These are phyloP conservation scores for Colletotrichum ledebouriae DNA, from an alignment of 2,329 filamentous ascomycete species.

Conservation along the genomic window DNA sequence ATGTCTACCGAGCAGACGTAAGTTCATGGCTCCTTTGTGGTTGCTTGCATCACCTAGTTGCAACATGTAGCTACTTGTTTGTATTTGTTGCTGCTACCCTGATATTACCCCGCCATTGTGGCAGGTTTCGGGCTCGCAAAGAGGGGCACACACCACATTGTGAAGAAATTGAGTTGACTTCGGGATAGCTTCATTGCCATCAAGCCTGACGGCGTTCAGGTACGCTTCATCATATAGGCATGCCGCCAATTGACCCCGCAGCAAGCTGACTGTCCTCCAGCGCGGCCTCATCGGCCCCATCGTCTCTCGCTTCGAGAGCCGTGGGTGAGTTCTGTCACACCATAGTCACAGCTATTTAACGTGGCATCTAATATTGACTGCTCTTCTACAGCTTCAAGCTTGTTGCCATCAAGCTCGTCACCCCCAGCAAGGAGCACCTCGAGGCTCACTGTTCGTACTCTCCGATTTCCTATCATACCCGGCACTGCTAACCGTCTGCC, in stretches of 20 bases:
- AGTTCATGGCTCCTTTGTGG: slow-evolving; percentile 54
- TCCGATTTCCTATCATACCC: slow-evolving; percentile 26
- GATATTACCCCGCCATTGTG: slow-evolving; percentile 51
- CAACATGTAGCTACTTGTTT: not conserved
- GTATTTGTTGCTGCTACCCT: slow-evolving; percentile 16
- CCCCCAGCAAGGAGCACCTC: slow-evolving; percentile 92
- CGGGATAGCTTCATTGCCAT: slow-evolving; percentile 94
- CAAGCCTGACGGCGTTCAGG: slow-evolving; percentile 99
- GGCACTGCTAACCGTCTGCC: slow-evolving; percentile 47
- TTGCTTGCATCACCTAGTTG: slow-evolving; percentile 26
- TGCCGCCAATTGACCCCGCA: slow-evolving; percentile 26
- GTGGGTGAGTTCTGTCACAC: slow-evolving; percentile 72
- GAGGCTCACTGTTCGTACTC: slow-evolving; percentile 87
- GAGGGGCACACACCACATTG: slow-evolving; percentile 34
- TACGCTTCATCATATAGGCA: slow-evolving; percentile 58
- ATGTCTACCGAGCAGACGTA: slow-evolving; percentile 93
- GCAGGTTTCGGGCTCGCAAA: slow-evolving; percentile 35
- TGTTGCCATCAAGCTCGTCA: slow-evolving; percentile 94
- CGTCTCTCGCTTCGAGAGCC: slow-evolving; percentile 97
- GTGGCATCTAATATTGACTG: slow-evolving; percentile 21
- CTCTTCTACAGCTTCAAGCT: slow-evolving; percentile 86
- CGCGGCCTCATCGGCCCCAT: slow-evolving; percentile 98
- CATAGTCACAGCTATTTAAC: not conserved
- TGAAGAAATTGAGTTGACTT: slow-evolving; percentile 37
- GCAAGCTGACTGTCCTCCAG: slow-evolving; percentile 60